Conservation (phyloP, 768 basidiomycete genomes). For the Bullera alba region DNA sequence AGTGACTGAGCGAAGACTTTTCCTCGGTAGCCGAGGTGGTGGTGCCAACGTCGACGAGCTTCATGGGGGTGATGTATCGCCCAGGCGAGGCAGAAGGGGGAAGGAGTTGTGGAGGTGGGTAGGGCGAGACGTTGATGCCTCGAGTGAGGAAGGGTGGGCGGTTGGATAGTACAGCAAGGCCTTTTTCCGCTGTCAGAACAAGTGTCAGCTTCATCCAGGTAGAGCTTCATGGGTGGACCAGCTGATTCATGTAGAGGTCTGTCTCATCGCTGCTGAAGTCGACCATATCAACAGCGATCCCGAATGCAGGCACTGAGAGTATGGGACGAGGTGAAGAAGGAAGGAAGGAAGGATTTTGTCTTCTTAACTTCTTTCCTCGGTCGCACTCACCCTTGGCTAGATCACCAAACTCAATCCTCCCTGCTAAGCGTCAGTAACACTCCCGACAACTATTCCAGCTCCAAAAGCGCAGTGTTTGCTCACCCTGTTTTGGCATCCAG, state of each 20-base stretch:
- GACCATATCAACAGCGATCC: no score
- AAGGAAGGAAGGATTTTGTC: background rate
- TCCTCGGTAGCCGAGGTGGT: background rate
- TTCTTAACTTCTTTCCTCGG: no score
- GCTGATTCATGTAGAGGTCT: no score
- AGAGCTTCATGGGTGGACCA: no score
- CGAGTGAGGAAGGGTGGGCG: slow-evolving; percentile 13
- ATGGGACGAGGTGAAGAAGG: background rate
- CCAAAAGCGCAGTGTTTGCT: no score
- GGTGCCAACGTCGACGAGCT: background rate
- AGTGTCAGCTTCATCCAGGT: no score
- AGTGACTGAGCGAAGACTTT: slow-evolving; percentile 4
- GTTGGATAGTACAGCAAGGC: slow-evolving; percentile 19
- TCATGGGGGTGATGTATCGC: slow-evolving; percentile 23
- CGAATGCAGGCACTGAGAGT: slow-evolving; percentile 1
- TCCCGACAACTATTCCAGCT: background rate
- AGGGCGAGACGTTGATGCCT: slow-evolving; percentile 22
- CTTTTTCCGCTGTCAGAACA: slow-evolving; percentile 23
- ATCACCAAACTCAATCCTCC: slow-evolving; percentile 19
- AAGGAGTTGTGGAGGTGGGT: slow-evolving; percentile 14
- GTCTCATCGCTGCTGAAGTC: no score
- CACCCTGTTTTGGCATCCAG: slow-evolving; percentile 31
- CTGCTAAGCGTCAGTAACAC: slow-evolving; percentile 3
- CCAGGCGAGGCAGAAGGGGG: slow-evolving; percentile 15
- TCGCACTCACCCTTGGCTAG: slow-evolving; percentile 15